Conservation (phyloP, 2,329 filamentous ascomycete genomes). For the Botrytis galanthina region DNA sequence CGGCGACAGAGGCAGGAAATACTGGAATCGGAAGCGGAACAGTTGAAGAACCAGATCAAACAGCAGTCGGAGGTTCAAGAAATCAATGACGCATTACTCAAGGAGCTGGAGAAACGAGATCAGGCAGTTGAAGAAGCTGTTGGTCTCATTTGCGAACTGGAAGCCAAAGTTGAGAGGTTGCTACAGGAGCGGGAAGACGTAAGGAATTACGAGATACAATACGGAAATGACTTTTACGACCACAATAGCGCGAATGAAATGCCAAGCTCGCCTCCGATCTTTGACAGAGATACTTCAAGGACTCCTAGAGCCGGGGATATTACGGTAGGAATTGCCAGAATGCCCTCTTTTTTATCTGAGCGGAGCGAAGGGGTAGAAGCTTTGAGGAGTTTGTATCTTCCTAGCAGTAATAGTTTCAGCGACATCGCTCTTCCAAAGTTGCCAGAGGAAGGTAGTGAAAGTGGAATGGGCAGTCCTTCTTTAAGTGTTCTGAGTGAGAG, state of each 20-base stretch:
- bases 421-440: conserved; percentile 50
- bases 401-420: conserved; percentile 43
- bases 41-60: conserved; percentile 45
- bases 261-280: conserved; percentile 32
- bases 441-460: conserved; percentile 40
- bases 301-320: conserved; percentile 4
- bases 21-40: conserved; percentile 57
- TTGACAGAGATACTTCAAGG: conserved; percentile 17
- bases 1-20: conserved; percentile 61
- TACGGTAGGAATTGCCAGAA: conserved; percentile 48
- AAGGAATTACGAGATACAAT: conserved; percentile 47
- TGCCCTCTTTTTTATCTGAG: conserved; percentile 66
- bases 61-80: conserved; percentile 51
- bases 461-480: conserved; percentile 54
- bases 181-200: conserved; percentile 54
- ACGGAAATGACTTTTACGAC: conserved; percentile 29
- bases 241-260: conserved; percentile 25
- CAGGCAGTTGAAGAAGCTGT: conserved; percentile 70
- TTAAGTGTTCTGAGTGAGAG: conserved; percentile 66
- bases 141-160: conserved; percentile 63
- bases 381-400: conserved; percentile 55
- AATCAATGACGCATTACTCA: conserved; percentile 56
- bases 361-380: conserved; percentile 58
- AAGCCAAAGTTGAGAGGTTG: conserved; percentile 57
- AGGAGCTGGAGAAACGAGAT: conserved; percentile 65